Evolutionary conservation across 306 rosid species (phyloP).

Genomic region (Hippophae rhamnoides): DNA sequence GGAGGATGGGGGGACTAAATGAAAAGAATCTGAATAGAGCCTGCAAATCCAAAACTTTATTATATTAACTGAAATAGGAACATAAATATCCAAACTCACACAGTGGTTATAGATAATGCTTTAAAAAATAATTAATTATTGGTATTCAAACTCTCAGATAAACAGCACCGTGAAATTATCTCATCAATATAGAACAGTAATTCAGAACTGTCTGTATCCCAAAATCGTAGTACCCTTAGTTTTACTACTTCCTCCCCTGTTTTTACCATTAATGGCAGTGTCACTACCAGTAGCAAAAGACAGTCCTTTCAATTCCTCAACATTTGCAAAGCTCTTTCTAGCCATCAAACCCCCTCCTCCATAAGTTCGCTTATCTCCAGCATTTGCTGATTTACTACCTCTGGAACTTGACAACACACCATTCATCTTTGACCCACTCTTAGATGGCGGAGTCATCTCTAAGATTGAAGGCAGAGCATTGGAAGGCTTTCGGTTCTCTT

Average conservation of each 20-base stretch:
- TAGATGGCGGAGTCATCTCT: constrained; percentile 66
- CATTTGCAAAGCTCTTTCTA: constrained; percentile 71
- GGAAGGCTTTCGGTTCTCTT: constrained; percentile 66
- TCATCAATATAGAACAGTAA: background rate
- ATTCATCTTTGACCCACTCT: constrained; percentile 29
- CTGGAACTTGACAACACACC: constrained; percentile 44
- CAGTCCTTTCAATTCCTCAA: constrained; percentile 60
- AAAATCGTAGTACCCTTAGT: constrained; percentile 15
- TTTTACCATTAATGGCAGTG: constrained; percentile 64
- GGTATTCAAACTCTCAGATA: too few relatives aligned
- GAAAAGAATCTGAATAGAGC: too few relatives aligned
- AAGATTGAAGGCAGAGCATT: constrained; percentile 28
- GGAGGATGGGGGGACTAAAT: too few relatives aligned
- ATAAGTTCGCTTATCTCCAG: constrained; percentile 46
- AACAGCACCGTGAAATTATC: background rate
- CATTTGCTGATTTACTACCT: constrained; percentile 74
- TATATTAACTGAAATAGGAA: too few relatives aligned
- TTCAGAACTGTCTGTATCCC: constrained; percentile 43
- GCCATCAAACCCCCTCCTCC: constrained; percentile 29
- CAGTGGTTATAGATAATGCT: too few relatives aligned
- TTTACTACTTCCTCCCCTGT: constrained; percentile 35
- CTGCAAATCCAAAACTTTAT: too few relatives aligned
- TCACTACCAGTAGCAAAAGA: constrained; percentile 47
- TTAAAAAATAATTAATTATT: background rate
- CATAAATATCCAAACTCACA: too few relatives aligned